Evolutionary conservation across 2,329 filamentous ascomycete species (phyloP), one percentile per base, ranked within the genome.

Genomic region (Fusarium xyrophilum): DNA sequence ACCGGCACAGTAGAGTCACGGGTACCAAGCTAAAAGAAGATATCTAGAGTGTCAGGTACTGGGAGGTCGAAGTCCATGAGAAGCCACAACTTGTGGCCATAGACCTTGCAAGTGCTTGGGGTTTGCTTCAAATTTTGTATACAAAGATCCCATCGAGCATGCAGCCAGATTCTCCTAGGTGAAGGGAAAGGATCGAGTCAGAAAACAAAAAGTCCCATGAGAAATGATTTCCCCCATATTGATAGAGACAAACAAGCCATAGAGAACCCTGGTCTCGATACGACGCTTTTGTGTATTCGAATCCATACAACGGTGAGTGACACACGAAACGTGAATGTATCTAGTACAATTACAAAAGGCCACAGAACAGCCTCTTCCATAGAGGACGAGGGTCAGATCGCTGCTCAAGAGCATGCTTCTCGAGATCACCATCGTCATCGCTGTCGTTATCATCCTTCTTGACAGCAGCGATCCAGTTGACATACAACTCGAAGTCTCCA

Each of bases 401-500:
- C 4, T 33, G 42, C 19, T 47, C 47, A 13, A 32, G 27, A 30
- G 39, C 43, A 8, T 56, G 71, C 56, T 72, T 75, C 52, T 50
- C 66, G 59, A 74, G 23, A 46, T 74, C 69, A 9, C 69, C 65
- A 5, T 72, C 69, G 1, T 72, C 72, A 4, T 74, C 63, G 1
- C 69, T 67, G 7, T 73, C 68, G 5, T 76, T 69, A 7, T 76
- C 67, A 6, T 61, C 47, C 32, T 67, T 74, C 46, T 56, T 73
- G 8, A 68, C 47, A 6, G 76, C 76, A 17, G 71, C 69, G 50
- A 79, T 78, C 32, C 72, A 72, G 43, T 73, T 65, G 13, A 79
- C 60, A 10, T 75, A 71, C 15, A 79, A 53, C 42, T 73, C 67
- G 48, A 93, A 93, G 6, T 87, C 81, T 6, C 92, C 92, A 65